phyloP scores from a whole-genome alignment of 1,284 basidiomycete genomes.

The Puccinia horiana region DNA sequence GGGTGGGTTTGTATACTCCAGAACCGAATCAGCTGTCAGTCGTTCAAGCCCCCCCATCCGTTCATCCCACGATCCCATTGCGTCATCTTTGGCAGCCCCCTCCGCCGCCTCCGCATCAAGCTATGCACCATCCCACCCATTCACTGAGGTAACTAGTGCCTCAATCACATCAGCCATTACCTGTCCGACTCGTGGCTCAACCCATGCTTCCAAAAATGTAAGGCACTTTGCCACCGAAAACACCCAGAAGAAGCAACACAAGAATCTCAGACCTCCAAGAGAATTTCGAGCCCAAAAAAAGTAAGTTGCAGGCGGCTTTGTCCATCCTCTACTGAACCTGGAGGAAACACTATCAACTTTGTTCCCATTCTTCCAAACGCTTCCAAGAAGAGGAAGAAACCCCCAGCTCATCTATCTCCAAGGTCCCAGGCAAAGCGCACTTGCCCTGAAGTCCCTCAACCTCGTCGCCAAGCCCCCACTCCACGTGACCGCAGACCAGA shows the following conservation, averaged over 20 bases:
- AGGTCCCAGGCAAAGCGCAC: background rate
- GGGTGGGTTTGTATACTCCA: conserved; percentile 5
- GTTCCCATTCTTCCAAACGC: background rate
- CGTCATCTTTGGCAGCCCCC: no score
- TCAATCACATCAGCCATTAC: background rate
- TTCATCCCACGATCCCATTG: no score
- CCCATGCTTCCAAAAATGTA: background rate
- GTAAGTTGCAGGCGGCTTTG: background rate
- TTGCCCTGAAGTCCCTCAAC: background rate
- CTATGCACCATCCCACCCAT: background rate
- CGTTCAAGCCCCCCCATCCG: background rate
- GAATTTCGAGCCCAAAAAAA: background rate
- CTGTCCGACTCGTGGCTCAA: no score
- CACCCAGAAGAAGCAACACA: background rate
- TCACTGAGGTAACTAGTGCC: background rate
- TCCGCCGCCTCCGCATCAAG: background rate
- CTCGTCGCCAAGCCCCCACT: background rate
- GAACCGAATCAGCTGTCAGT: background rate
- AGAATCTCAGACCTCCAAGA: background rate
- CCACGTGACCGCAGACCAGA: background rate
- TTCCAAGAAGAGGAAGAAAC: background rate
- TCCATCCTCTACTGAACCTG: background rate
- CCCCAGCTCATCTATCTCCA: background rate
- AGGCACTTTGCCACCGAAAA: background rate
- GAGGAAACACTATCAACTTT: background rate